Percentiles rank a stretch among this genome's conserved stretches.
Conservation (phyloP, 2,329 filamentous ascomycete species). For the Gyromitra esculenta region DNA sequence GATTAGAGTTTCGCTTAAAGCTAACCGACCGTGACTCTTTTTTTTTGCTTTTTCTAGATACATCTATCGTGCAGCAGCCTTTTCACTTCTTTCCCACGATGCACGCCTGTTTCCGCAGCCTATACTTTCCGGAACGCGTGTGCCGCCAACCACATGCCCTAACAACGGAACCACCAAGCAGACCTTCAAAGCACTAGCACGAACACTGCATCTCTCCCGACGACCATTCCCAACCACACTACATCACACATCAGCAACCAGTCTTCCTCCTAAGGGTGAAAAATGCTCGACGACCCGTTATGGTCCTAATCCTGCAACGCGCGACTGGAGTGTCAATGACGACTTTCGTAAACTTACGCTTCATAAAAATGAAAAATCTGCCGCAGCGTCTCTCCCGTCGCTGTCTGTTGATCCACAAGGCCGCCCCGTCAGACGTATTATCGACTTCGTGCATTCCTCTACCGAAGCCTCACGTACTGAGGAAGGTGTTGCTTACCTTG, state of each 20-base stretch:
- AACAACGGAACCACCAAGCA: slow-evolving; percentile 25
- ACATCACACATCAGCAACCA: slow-evolving; percentile 40
- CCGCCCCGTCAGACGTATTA: slow-evolving; percentile 43
- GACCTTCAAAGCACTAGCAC: slow-evolving; percentile 46
- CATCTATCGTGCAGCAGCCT: slow-evolving; percentile 48
- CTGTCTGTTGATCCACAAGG: slow-evolving; percentile 43
- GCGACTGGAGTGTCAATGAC: slow-evolving; percentile 27
- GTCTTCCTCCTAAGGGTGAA: slow-evolving; percentile 26
- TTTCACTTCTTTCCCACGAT: slow-evolving; percentile 45
- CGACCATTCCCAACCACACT: slow-evolving; percentile 31
- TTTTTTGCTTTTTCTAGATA: slow-evolving; percentile 41
- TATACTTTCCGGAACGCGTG: slow-evolving; percentile 46
- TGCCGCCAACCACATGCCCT: slow-evolving; percentile 34
- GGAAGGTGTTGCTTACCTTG: slow-evolving; percentile 43
- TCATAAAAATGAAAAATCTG: slow-evolving; percentile 32
- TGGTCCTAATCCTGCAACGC: slow-evolving; percentile 40
- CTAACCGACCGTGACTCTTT: slow-evolving; percentile 19
- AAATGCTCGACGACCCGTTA: slow-evolving; percentile 37
- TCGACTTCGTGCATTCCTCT: slow-evolving; percentile 53
- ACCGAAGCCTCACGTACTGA: slow-evolving; percentile 49
- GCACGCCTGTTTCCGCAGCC: slow-evolving; percentile 37
- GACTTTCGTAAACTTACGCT: slow-evolving; percentile 32
- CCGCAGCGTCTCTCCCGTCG: slow-evolving; percentile 33
- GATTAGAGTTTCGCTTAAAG: slow-evolving; percentile 16
- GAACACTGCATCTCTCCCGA: slow-evolving; percentile 44